Percentiles rank a stretch among this genome's conserved stretches.
phyloP scores from a whole-genome alignment of 371 early-diverging fungal species.

The Blakeslea trispora region DNA sequence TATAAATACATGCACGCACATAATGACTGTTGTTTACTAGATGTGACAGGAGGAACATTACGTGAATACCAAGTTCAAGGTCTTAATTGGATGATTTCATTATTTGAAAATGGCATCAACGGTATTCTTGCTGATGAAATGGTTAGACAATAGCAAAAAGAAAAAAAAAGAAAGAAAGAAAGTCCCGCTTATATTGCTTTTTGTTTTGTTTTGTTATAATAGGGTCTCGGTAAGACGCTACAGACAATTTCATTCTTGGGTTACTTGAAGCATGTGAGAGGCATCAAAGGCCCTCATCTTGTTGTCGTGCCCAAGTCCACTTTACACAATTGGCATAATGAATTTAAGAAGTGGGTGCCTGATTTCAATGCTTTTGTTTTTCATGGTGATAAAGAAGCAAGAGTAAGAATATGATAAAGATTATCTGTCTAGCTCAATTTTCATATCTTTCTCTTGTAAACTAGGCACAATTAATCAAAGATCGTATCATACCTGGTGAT shows the following conservation, averaged over 20 bases:
- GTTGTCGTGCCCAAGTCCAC: conserved; percentile 99
- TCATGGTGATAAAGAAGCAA: conserved; percentile 90
- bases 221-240: conserved; percentile 99
- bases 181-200: neutral
- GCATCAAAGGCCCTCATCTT: conserved; percentile 82
- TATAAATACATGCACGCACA: too few relatives aligned
- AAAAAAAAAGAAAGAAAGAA: neutral
- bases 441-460: too few relatives aligned
- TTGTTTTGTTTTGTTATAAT: neutral
- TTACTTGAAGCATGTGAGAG: conserved; percentile 84
- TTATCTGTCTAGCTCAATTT: conserved; percentile 1
- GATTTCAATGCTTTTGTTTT: conserved; percentile 89
- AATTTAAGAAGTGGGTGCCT: conserved; percentile 95
- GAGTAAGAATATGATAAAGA: conserved; percentile 51
- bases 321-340: conserved; percentile 96
- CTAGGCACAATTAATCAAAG: conserved; percentile 59
- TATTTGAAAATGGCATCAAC: conserved; percentile 98
- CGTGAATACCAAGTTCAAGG: conserved; percentile 98
- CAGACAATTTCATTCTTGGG: conserved; percentile 98
- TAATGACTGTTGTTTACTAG: too few relatives aligned
- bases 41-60: conserved; percentile 87
- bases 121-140: conserved; percentile 99
- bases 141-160: too few relatives aligned
- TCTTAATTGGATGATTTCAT: conserved; percentile 98
- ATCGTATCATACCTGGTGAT: conserved; percentile 60